Evolutionary conservation across 345 rosid species (phyloP).

Genomic region (Heritiera littoralis): DNA sequence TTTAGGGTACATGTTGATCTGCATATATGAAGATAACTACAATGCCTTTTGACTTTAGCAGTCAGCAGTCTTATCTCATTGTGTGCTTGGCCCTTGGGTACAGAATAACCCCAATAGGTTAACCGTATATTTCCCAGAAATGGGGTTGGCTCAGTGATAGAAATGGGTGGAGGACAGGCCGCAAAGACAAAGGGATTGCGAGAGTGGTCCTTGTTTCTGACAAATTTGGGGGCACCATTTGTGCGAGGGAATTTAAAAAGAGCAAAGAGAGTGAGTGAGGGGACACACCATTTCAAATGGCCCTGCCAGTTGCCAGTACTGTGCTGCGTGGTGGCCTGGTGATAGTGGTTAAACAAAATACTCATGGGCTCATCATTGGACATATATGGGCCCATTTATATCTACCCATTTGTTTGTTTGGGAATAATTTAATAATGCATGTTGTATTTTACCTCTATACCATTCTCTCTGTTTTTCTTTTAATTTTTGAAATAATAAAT

Average conservation of each 20-base stretch:
- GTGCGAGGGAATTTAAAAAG: conserved; percentile 3
- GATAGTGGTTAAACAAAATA: background rate
- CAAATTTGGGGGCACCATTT: background rate
- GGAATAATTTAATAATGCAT: background rate
- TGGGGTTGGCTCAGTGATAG: background rate
- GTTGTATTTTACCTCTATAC: background rate
- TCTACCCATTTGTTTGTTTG: background rate
- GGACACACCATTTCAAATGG: background rate
- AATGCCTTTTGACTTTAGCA: background rate
- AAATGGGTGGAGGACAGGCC: no score
- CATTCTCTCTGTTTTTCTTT: background rate
- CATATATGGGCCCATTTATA: background rate
- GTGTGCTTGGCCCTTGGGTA: background rate
- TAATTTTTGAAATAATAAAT: no score
- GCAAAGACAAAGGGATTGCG: background rate
- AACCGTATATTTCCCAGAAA: background rate
- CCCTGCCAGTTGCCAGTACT: background rate
- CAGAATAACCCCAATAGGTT: background rate
- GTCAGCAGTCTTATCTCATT: background rate
- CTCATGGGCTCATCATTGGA: background rate
- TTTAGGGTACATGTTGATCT: no score
- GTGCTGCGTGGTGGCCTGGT: background rate
- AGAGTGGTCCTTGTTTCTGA: conserved; percentile 1
- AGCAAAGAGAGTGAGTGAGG: background rate
- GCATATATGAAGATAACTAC: background rate